Evolutionary conservation across 192 early-diverging fungal genomes (phyloP).

Genomic region (Backusella luteola): DNA sequence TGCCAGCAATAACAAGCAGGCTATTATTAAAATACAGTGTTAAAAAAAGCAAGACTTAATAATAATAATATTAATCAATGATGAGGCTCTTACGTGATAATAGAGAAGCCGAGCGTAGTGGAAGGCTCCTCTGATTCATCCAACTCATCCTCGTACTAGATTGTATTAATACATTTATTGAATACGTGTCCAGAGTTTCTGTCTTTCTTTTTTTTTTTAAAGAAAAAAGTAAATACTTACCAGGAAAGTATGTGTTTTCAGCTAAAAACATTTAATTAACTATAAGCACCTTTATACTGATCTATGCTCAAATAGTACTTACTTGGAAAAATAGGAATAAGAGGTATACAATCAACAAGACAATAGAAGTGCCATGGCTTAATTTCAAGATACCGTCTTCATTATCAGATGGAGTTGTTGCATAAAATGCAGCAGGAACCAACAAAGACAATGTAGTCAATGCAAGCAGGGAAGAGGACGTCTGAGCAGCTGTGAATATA

Average conservation of each 20-base stretch:
- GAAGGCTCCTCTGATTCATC: slow-evolving; percentile 60
- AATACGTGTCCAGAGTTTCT: background rate
- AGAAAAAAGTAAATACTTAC: slow-evolving; percentile 4
- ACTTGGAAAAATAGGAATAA: slow-evolving; percentile 78
- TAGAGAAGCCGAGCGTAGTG: slow-evolving; percentile 56
- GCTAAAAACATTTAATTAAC: slow-evolving; percentile 16
- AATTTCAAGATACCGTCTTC: slow-evolving; percentile 53
- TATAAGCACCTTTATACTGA: background rate
- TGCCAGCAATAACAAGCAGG: slow-evolving; percentile 59
- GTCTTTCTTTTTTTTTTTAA: too few species aligned
- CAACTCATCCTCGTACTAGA: slow-evolving; percentile 36
- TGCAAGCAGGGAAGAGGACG: slow-evolving; percentile 65
- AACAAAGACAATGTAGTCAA: slow-evolving; percentile 65
- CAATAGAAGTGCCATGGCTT: slow-evolving; percentile 64
- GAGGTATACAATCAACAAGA: slow-evolving; percentile 67
- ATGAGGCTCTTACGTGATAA: slow-evolving; percentile 37
- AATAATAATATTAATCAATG: background rate
- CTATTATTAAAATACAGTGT: slow-evolving; percentile 4
- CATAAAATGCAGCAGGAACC: slow-evolving; percentile 70
- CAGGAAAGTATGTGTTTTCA: slow-evolving; percentile 79
- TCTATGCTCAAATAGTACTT: background rate
- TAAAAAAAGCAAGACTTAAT: background rate
- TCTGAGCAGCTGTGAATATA: slow-evolving; percentile 57
- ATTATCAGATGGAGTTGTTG: slow-evolving; percentile 45
- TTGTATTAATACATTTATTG: background rate